Base-by-base conservation (phyloP, 2,329 filamentous ascomycete genomes). In the Fusarium clavum region DNA sequence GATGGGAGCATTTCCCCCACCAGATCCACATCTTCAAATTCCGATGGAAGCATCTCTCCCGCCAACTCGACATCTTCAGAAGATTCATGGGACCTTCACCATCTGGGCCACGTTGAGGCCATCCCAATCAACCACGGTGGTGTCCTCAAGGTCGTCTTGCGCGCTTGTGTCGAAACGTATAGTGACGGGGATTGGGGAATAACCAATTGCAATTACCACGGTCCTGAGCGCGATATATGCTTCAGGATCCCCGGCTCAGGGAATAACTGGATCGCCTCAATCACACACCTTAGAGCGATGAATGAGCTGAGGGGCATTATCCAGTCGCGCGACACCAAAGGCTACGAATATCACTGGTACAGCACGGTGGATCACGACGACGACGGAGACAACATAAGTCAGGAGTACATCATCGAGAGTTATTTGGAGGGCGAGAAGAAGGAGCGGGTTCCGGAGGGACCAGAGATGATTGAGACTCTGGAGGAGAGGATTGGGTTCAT, bases 231-330 rank as follows among this genome's bases (percentile, higher is more conserved):
- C 5, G 13, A 52, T 4, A 20, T 52, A 18, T 52, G 32, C 32
- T 52, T 40, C 24, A 40, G 6, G 3, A 11, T 52, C 14, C 24
- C 24, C 3, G 32, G 48, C 11, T 13, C 12, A 6, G 20, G 38
- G 2, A 20, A 41, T 1, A 16, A 11, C 4, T 52, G 48, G 48
- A 40, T 52, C 8, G 48, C 48, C 5, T 18, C 1, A 0, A 14
- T 34, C 16, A 8, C 11, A 20, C 4, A 38, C 0, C 18, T 1
- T 10, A 3, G 7, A 2, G 11, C 10, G 10, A 6, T 13, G 44
- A 3, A n/a, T 9, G 46, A 34, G 20, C 16, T 49, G 8, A 4
- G 16, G 2, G 6, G 3, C 8, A 6, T 49, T 9, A 3, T 52
- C 10, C 9, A 5, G 12, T 4, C 13, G n/a, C 5, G 11, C 24